Conservation (phyloP, 257 asterid species). For the Anisodus tanguticus region DNA sequence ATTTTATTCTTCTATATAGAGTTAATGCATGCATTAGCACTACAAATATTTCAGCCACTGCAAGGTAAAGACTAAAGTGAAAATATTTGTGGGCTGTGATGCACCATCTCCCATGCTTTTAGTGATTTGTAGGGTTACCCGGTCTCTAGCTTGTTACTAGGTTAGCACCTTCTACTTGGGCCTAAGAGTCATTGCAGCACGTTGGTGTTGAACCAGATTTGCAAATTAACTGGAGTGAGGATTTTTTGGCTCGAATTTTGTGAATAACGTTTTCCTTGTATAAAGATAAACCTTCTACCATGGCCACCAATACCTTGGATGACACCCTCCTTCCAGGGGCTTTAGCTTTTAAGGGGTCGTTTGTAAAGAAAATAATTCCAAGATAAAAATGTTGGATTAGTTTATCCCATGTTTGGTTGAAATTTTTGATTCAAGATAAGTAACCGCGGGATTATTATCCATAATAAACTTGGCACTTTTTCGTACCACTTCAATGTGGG, state of each 20-base stretch:
- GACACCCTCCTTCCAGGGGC: not conserved
- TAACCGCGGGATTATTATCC: not conserved
- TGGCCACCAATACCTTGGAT: not conserved
- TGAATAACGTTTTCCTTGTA: not conserved
- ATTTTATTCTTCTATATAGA: not conserved
- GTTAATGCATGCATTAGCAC: not conserved
- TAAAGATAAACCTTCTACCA: not conserved
- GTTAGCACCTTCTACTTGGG: slow-evolving; percentile 1
- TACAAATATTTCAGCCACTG: not conserved
- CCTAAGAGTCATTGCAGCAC: not conserved
- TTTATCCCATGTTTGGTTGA: not conserved
- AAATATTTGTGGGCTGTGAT: not conserved
- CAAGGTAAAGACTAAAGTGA: slow-evolving; percentile 1
- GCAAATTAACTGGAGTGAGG: not conserved
- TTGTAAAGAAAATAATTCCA: not conserved
- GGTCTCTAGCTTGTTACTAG: slow-evolving; percentile 1
- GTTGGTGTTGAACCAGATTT: not conserved
- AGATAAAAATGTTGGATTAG: not conserved
- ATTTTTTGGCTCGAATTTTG: slow-evolving; percentile 10
- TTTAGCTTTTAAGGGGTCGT: not conserved
- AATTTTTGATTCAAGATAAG: not conserved
- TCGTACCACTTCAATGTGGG: not conserved
- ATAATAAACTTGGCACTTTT: not conserved
- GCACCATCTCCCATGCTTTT: slow-evolving; percentile 17
- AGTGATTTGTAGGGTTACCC: not conserved